phyloP scores from a whole-genome alignment of 2,329 filamentous ascomycete genomes.

The Trichoderma citrinoviride region DNA sequence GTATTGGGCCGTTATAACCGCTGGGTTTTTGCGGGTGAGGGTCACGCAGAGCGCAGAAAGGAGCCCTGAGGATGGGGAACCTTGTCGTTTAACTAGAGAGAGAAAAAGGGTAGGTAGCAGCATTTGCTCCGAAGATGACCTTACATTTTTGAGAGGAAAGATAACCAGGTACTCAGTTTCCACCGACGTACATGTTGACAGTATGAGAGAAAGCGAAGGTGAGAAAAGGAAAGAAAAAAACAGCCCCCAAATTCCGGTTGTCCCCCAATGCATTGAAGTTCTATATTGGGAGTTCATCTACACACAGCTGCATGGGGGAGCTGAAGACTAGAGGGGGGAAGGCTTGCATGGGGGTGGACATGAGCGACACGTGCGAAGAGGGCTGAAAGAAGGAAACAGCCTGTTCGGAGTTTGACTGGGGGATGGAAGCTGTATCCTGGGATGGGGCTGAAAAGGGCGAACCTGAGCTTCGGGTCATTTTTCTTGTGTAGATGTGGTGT shows the following conservation, averaged over 20 bases:
- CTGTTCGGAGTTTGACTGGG: background rate
- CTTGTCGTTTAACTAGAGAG: too few species aligned
- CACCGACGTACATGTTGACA: too few species aligned
- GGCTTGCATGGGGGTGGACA: background rate
- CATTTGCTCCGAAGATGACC: too few species aligned
- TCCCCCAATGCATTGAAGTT: too few species aligned
- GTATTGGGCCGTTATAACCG: too few species aligned
- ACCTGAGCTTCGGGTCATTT: conserved; percentile 10
- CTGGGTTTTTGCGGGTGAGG: too few species aligned
- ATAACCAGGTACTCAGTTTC: too few species aligned
- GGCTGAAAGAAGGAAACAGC: background rate
- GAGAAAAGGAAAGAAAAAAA: background rate
- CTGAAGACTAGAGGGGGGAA: background rate
- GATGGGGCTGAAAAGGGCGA: background rate
- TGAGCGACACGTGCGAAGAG: background rate
- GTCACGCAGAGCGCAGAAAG: conserved; percentile 12
- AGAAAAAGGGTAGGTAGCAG: too few species aligned
- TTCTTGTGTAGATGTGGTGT: too few species aligned
- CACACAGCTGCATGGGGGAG: background rate
- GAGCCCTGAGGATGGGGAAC: background rate
- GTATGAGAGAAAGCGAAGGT: background rate
- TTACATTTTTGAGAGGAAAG: too few species aligned
- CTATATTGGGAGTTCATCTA: too few species aligned
- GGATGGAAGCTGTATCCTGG: background rate
- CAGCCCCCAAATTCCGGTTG: background rate